These are phyloP conservation scores for Buxus sempervirens DNA, from an alignment of 164 flowering plant genomes.

Conservation along the genomic window DNA sequence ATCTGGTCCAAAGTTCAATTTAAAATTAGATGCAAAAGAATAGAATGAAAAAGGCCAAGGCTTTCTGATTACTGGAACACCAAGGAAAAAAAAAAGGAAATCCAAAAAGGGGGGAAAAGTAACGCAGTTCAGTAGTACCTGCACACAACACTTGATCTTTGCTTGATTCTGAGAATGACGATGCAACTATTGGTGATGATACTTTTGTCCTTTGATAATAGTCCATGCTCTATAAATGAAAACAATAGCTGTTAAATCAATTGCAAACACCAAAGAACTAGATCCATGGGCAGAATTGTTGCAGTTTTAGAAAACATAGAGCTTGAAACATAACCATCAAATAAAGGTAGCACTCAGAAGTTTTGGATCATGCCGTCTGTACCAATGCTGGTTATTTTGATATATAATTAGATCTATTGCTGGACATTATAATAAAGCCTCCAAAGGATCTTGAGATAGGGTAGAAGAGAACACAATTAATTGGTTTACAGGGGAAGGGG, in stretches of 20 bases:
- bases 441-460: too few species aligned
- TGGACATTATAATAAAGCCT: too few species aligned
- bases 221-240: conserved; percentile 56
- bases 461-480: too few species aligned
- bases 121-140: background rate
- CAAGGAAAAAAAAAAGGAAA: background rate
- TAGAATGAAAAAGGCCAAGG: background rate
- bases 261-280: too few species aligned
- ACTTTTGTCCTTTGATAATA: conserved; percentile 60
- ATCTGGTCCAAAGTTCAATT: too few species aligned
- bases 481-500: too few species aligned
- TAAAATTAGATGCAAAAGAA: background rate
- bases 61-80: background rate
- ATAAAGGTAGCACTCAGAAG: too few species aligned
- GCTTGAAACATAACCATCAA: too few species aligned
- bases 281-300: background rate
- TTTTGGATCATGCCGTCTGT: too few species aligned
- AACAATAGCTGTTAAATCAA: background rate
- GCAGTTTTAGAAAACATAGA: background rate
- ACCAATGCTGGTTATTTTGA: too few species aligned
- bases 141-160: background rate
- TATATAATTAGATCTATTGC: too few species aligned
- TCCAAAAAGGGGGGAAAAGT: background rate
- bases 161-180: background rate
- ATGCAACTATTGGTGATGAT: conserved; percentile 41